Base-by-base conservation (phyloP, 1,284 basidiomycete species). In the Ceratobasidium sp. region DNA sequence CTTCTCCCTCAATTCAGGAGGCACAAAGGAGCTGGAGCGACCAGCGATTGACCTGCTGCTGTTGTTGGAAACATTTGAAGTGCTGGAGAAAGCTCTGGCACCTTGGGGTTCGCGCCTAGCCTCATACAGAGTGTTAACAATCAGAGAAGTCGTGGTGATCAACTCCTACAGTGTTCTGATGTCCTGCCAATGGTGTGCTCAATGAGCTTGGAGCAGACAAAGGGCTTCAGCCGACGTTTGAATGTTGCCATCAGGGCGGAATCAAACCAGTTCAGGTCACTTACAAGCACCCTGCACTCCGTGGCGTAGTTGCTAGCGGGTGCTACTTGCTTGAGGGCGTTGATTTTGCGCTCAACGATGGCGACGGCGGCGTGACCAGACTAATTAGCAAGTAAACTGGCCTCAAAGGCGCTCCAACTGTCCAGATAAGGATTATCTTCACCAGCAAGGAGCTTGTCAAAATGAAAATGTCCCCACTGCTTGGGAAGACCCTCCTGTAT, bases 41-140 rank as follows among this genome's bases (percentile, higher is more conserved):
- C 33, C 31, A 20, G 35, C 20, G 2, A 13, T 0, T 1, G 56
- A 7, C 3, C 7, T 31, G 3, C 31, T 56, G 53, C 6, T 26
- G 33, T 3, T 5, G 31, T 23, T 33, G 15, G 3, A 1, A 7
- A 33, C 1, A 13, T 4, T 1, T 15, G 11, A 0, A 17, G 17
- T 7, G n/a, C 6, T 13, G 56, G 35, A 0, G n/a, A n/a, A n/a
- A n/a, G n/a, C n/a, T n/a, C n/a, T n/a, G n/a, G 31, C 5, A 7
- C 31, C 15, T 6, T 60, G 56, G 7, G 33, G 17, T 17, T 60
- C 56, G 20, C 35, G 6, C 31, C 56, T 8, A 20, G 45, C 64
- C 45, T 66, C 64, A 49, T 49, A 66, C n/a, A 66, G 64, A 7
- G 64, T 66, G 28, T 66, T 51, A 31, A 49, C 42, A 49, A 66